Base-by-base conservation (phyloP, 1,284 basidiomycete species). In the Neolentinus lepideus region DNA sequence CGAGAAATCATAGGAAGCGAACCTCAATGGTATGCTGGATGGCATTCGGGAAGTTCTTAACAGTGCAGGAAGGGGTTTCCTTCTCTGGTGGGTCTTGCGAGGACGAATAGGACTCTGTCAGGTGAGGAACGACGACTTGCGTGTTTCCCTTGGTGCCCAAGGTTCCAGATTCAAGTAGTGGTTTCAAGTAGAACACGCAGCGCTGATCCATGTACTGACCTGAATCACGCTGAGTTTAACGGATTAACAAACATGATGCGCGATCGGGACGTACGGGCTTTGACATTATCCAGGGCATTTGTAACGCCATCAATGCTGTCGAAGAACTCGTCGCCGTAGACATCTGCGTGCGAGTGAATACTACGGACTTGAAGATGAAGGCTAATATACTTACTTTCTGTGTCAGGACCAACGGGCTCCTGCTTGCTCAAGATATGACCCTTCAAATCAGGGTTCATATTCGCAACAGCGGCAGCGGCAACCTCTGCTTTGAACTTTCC, bases 51-150 rank as follows among this genome's bases (percentile, higher is more conserved):
- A 99, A 99, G 74, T 94, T 98, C 77, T 98, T 99, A 67, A 99
- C 91, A 9, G 97, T 99, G 74, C 98, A 99, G 43, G 93, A 93
- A 10, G 98, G 93, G 14, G 95, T 90, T 67, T 96, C 92, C 75
- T 98, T 99, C 75, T 99, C 98, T 19, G 97, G 97, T 47, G 97
- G 97, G 70, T 99, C 97, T 74, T 99, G 97, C 21, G 96, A 98
- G 3, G 95, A 98, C 22, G 92, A 90, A 71, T 99, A 99, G 14
- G 94, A 98, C 73, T 99, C 97, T 35, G 97, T 98, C 53, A 99
- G 66, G 71, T 98, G 85, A 21, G 97, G 98, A 51, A 98, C 82
- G 58, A 99, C 84, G 59, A 99, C 95, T 75, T 99, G 97, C 4
- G 91, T 89, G 73, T 99, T 99, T 59, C 94, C 97, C 76, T 99